Percentiles rank a stretch among this genome's conserved stretches.
Evolutionary conservation across 257 asterid species (phyloP).

Genomic region (Cordia subcordata): DNA sequence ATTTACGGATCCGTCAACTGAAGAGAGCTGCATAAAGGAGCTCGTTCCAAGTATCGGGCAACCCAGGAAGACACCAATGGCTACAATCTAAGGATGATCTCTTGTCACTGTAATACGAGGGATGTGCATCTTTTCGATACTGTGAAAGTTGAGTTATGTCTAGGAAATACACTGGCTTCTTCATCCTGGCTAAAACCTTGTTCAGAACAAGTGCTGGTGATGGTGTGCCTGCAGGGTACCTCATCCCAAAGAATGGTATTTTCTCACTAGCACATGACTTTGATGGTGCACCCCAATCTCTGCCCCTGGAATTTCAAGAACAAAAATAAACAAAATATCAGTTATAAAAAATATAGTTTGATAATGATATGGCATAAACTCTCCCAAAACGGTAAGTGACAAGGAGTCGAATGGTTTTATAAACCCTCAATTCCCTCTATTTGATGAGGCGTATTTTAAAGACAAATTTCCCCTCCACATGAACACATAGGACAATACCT

Average conservation of each 20-base stretch:
- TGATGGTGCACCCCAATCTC: conserved; percentile 64
- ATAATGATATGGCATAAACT: too few relatives aligned
- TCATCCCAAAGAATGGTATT: conserved; percentile 49
- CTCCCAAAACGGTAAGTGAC: too few relatives aligned
- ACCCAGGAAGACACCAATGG: conserved; percentile 97
- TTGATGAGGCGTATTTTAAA: too few relatives aligned
- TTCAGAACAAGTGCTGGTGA: conserved; percentile 45
- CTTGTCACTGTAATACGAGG: conserved; percentile 50
- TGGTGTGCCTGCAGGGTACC: conserved; percentile 67
- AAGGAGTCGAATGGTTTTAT: too few relatives aligned
- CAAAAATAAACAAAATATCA: neutral
- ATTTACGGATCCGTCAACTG: conserved; percentile 19
- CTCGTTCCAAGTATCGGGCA: conserved; percentile 92
- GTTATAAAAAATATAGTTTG: too few relatives aligned
- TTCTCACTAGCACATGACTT: conserved; percentile 61
- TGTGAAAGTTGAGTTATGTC: conserved; percentile 78
- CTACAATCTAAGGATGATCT: conserved; percentile 69
- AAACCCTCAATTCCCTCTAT: too few relatives aligned
- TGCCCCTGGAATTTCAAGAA: conserved; percentile 39
- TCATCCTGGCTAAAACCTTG: conserved; percentile 72
- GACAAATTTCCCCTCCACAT: too few relatives aligned
- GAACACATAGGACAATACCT: too few relatives aligned
- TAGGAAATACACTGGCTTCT: conserved; percentile 67
- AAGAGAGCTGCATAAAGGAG: conserved; percentile 62
- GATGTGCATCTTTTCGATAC: conserved; percentile 84